Evolutionary conservation across 768 basidiomycete species (phyloP).

Genomic region (Hypholoma sublateritium): DNA sequence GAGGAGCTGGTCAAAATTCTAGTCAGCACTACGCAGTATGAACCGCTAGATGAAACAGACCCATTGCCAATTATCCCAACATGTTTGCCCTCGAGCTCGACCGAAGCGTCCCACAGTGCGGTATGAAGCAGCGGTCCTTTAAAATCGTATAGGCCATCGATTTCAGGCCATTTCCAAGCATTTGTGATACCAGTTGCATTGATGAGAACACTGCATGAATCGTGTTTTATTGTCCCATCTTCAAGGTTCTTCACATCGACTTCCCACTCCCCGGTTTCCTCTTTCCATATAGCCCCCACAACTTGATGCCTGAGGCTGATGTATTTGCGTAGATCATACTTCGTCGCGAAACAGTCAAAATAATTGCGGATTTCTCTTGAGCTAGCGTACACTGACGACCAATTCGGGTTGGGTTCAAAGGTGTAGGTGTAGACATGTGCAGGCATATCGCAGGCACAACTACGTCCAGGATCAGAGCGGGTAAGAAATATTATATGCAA

Average conservation of each 20-base stretch:
- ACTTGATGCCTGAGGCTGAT: conserved; percentile 27
- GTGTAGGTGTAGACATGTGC: conserved; percentile 33
- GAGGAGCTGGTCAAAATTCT: conserved; percentile 20
- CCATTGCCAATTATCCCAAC: conserved; percentile 26
- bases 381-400: conserved; percentile 31
- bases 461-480: neutral
- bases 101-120: conserved; percentile 26
- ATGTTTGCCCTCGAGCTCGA: conserved; percentile 33
- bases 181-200: conserved; percentile 34
- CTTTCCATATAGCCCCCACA: conserved; percentile 29
- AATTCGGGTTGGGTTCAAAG: conserved; percentile 31
- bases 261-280: conserved; percentile 25
- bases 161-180: conserved; percentile 38
- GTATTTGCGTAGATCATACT: conserved; percentile 30
- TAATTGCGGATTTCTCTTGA: conserved; percentile 30
- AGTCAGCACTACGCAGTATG: neutral
- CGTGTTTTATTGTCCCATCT: conserved; percentile 15
- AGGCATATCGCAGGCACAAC: conserved; percentile 26
- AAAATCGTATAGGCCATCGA: conserved; percentile 32
- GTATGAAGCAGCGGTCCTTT: conserved; percentile 34
- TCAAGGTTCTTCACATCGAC: conserved; percentile 23
- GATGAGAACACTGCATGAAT: conserved; percentile 31
- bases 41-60: conserved; percentile 2
- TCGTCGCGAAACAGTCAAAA: conserved; percentile 26
- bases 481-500: neutral